These are phyloP conservation scores for Didymella arachidicola DNA, from an alignment of 2,329 filamentous ascomycete species.

Conservation along the genomic window DNA sequence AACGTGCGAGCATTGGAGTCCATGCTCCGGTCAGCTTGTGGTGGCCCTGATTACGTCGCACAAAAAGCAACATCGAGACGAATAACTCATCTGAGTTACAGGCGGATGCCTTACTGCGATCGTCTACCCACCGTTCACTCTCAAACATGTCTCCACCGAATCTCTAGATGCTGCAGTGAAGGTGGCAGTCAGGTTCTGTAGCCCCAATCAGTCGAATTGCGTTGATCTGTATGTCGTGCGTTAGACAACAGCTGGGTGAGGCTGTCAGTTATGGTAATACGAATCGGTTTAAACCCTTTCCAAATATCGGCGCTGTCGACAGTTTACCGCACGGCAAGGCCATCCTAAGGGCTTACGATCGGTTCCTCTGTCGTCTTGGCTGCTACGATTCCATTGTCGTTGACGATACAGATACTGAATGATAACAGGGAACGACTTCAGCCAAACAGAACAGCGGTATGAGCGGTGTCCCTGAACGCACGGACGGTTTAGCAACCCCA, in stretches of 20 bases:
- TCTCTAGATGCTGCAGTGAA: background rate
- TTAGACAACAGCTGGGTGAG: background rate
- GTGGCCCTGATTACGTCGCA: background rate
- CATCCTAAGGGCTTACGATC: background rate
- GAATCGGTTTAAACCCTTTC: background rate
- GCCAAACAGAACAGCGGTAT: background rate
- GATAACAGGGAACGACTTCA: background rate
- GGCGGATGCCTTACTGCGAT: background rate
- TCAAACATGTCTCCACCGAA: background rate
- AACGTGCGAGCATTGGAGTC: background rate
- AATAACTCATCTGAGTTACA: background rate
- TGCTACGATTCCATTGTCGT: background rate
- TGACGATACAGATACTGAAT: background rate
- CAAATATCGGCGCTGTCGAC: background rate
- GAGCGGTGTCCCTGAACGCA: background rate
- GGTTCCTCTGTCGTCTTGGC: background rate
- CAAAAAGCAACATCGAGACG: background rate
- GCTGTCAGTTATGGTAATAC: background rate
- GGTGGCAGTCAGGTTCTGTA: background rate
- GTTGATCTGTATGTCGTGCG: background rate
- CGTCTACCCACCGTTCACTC: background rate
- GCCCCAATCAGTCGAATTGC: background rate
- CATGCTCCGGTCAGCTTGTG: background rate
- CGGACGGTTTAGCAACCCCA: background rate
- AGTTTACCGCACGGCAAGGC: background rate